phyloP scores from a whole-genome alignment of 495 filamentous ascomycete species.

The Hamigera avellanea region DNA sequence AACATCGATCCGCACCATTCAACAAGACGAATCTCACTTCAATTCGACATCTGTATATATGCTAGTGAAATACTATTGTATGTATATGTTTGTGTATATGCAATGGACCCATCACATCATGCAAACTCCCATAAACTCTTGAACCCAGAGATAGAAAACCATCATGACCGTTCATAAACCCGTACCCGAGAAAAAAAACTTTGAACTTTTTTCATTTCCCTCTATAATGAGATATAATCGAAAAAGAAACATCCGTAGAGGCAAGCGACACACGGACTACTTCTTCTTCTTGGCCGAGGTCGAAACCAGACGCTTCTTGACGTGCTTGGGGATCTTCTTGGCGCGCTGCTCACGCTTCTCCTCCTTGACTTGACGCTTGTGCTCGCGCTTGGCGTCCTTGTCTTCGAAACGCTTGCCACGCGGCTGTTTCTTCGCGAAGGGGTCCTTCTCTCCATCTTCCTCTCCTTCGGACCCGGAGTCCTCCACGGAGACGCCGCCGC shows the following conservation, averaged over 20 bases:
- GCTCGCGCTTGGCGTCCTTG: slow-evolving; percentile 78
- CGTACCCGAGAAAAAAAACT: neutral
- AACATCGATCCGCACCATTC: too few species aligned
- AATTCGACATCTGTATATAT: neutral
- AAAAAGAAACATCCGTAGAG: neutral
- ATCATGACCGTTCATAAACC: neutral
- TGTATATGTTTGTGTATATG: neutral
- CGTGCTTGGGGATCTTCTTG: slow-evolving; percentile 88
- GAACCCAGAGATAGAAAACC: neutral
- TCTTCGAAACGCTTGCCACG: slow-evolving; percentile 85
- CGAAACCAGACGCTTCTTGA: slow-evolving; percentile 58
- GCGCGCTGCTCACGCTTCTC: slow-evolving; percentile 85
- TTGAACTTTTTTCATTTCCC: too few species aligned
- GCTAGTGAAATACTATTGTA: neutral
- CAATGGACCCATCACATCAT: neutral
- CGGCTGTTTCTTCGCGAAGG: slow-evolving; percentile 55
- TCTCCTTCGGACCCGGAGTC: slow-evolving; percentile 38
- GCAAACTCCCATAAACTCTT: neutral
- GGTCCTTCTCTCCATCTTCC: slow-evolving; percentile 31
- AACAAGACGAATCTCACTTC: too few species aligned
- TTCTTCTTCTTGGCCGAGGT: slow-evolving; percentile 35
- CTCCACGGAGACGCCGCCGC: slow-evolving; percentile 29
- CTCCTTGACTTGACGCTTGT: slow-evolving; percentile 87
- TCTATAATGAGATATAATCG: too few species aligned
- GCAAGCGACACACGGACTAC: slow-evolving; percentile 5